These are phyloP conservation scores for Tylopilus balloui DNA, from an alignment of 768 basidiomycete genomes.

Conservation along the genomic window DNA sequence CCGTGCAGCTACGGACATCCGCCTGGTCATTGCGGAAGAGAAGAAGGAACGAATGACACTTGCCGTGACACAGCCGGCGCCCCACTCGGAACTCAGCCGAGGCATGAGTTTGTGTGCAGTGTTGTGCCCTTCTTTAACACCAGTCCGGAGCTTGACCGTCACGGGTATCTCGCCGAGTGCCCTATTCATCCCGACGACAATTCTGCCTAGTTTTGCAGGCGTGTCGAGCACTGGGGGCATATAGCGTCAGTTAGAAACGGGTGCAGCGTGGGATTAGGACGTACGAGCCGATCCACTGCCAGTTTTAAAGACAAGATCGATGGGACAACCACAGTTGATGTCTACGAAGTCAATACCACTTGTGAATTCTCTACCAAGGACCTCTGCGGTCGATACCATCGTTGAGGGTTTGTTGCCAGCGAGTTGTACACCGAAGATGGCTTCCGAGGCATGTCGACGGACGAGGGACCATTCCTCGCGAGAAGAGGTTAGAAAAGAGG, in stretches of 20 bases:
- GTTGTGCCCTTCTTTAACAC: constrained; percentile 85
- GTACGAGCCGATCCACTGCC: constrained; percentile 87
- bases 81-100: constrained; percentile 54
- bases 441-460: constrained; percentile 81
- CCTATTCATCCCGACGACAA: constrained; percentile 85
- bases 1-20: constrained; percentile 73
- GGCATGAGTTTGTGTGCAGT: constrained; percentile 90
- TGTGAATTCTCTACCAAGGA: constrained; percentile 64
- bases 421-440: constrained; percentile 86
- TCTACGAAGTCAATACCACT: constrained; percentile 85
- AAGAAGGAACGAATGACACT: background rate
- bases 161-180: constrained; percentile 89
- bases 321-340: constrained; percentile 95
- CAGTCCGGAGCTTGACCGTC: constrained; percentile 88
- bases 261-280: constrained; percentile 29
- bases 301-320: constrained; percentile 89
- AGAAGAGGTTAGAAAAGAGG: constrained; percentile 82
- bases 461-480: constrained; percentile 95
- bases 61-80: constrained; percentile 43
- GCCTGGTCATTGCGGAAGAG: background rate
- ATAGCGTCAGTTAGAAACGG: background rate
- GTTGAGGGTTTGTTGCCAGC: constrained; percentile 82
- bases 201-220: constrained; percentile 77
- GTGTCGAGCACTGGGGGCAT: constrained; percentile 68
- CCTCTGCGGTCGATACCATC: constrained; percentile 78